Percentiles rank a stretch among this genome's conserved stretches.
phyloP scores from a whole-genome alignment of 164 flowering plant genomes.

The Tetracentron sinense region DNA sequence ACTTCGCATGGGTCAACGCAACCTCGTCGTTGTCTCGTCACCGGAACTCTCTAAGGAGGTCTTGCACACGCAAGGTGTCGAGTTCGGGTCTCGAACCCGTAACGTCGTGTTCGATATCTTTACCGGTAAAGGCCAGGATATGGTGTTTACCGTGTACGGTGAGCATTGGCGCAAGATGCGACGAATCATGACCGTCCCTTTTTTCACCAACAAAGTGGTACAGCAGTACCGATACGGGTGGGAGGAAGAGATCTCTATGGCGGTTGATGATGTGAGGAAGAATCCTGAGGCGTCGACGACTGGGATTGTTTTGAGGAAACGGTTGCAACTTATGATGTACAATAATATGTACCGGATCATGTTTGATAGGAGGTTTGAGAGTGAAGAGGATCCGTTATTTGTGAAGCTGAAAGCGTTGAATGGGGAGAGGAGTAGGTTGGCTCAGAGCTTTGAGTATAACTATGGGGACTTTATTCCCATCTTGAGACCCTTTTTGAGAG shows the following conservation, averaged over 20 bases:
- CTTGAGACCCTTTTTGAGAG: constrained; percentile 67
- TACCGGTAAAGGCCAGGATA: constrained; percentile 86
- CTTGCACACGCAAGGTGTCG: constrained; percentile 82
- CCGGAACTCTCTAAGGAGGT: constrained; percentile 77
- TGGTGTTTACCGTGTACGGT: constrained; percentile 89
- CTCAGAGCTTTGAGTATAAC: constrained; percentile 84
- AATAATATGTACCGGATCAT: constrained; percentile 85
- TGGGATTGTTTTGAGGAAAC: constrained; percentile 57
- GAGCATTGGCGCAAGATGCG: constrained; percentile 94
- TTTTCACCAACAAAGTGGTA: constrained; percentile 87
- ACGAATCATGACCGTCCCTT: constrained; percentile 87
- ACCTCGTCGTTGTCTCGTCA: constrained; percentile 75
- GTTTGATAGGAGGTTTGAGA: constrained; percentile 79
- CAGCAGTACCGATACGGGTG: constrained; percentile 73
- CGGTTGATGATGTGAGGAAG: constrained; percentile 63
- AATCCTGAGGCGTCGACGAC: constrained; percentile 43
- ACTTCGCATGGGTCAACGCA: constrained; percentile 85
- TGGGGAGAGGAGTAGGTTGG: constrained; percentile 73
- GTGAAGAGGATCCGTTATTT: constrained; percentile 73
- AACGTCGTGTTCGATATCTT: constrained; percentile 87
- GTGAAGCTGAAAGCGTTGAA: constrained; percentile 58
- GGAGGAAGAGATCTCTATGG: constrained; percentile 59
- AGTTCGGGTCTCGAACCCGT: constrained; percentile 77
- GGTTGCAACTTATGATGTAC: constrained; percentile 85
- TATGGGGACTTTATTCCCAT: constrained; percentile 85